These are phyloP conservation scores for Fusarium nanum DNA, from an alignment of 2,329 filamentous ascomycete genomes.

Conservation along the genomic window DNA sequence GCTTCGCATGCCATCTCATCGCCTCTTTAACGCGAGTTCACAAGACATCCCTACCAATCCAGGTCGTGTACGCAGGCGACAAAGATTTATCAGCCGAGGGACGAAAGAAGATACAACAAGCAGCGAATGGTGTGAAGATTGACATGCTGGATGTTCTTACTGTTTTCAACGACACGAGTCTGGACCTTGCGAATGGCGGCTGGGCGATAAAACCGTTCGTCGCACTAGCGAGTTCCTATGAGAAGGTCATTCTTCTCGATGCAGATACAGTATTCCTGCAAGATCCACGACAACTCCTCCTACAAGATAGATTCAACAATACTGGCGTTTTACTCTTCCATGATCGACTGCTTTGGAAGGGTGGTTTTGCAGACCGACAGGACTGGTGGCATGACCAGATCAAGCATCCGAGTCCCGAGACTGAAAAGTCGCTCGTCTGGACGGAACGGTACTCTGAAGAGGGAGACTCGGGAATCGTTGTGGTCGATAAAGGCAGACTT, in stretches of 20 bases:
- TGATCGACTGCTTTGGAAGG: conserved; percentile 55
- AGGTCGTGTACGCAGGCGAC: conserved; percentile 54
- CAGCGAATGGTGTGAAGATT: conserved; percentile 31
- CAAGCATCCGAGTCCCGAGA: conserved; percentile 48
- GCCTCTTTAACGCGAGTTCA: conserved; percentile 48
- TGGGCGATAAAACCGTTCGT: conserved; percentile 59
- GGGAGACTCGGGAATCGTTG: conserved; percentile 56
- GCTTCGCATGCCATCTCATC: conserved; percentile 53
- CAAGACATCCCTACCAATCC: conserved; percentile 50
- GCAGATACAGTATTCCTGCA: conserved; percentile 56
- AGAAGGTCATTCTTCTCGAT: conserved; percentile 55
- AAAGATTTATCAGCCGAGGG: conserved; percentile 45
- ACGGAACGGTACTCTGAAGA: conserved; percentile 56
- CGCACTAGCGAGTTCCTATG: conserved; percentile 51
- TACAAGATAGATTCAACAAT: conserved; percentile 47
- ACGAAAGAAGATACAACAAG: conserved; percentile 43
- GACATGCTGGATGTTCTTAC: conserved; percentile 50
- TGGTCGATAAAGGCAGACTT: conserved; percentile 55
- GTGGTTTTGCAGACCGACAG: conserved; percentile 50
- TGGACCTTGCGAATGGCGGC: conserved; percentile 48
- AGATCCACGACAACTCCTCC: conserved; percentile 49
- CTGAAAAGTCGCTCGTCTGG: conserved; percentile 54
- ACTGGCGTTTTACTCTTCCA: conserved; percentile 55
- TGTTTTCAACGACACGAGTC: conserved; percentile 49
- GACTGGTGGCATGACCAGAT: conserved; percentile 55